phyloP scores from a whole-genome alignment of 768 basidiomycete species.

The Cyathus striatus region DNA sequence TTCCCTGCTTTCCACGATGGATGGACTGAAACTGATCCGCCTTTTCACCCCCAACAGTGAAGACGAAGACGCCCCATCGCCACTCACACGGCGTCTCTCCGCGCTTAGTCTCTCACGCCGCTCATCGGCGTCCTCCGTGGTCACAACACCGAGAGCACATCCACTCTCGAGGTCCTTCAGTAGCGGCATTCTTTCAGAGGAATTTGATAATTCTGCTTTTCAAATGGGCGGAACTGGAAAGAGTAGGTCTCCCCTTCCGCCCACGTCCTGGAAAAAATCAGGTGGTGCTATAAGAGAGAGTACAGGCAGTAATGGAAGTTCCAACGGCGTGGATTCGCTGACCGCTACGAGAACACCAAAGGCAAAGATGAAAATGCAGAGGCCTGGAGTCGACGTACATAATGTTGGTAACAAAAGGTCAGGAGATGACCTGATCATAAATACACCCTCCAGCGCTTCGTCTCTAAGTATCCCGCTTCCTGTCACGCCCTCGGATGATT shows the following conservation, averaged over 20 bases:
- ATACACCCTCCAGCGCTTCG: conserved; percentile 27
- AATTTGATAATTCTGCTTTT: conserved; percentile 1
- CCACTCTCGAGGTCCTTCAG: conserved; percentile 28
- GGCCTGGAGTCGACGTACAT: not conserved
- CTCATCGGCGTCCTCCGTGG: conserved; percentile 39
- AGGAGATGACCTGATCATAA: conserved; percentile 9
- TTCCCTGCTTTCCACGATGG: too few species aligned
- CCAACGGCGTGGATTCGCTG: too few species aligned
- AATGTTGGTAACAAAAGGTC: conserved; percentile 5
- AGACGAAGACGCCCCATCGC: conserved; percentile 69
- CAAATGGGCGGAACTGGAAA: conserved; percentile 5
- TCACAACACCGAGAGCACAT: conserved; percentile 16
- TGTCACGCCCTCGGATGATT: conserved; percentile 24
- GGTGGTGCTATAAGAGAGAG: not conserved
- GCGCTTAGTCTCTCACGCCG: conserved; percentile 45
- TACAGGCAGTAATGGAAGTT: conserved; percentile 4
- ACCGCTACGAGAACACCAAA: too few species aligned
- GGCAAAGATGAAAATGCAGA: too few species aligned
- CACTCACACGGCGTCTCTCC: conserved; percentile 59
- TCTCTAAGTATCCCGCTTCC: conserved; percentile 29
- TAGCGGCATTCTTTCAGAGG: conserved; percentile 20
- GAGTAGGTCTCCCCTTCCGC: conserved; percentile 9
- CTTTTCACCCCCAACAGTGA: conserved; percentile 34
- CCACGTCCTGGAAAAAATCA: conserved; percentile 16
- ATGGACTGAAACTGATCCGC: not conserved